These are phyloP conservation scores for Blastocystis sp. DNA, from an alignment of 352 stramenopile species.

Conservation along the genomic window DNA sequence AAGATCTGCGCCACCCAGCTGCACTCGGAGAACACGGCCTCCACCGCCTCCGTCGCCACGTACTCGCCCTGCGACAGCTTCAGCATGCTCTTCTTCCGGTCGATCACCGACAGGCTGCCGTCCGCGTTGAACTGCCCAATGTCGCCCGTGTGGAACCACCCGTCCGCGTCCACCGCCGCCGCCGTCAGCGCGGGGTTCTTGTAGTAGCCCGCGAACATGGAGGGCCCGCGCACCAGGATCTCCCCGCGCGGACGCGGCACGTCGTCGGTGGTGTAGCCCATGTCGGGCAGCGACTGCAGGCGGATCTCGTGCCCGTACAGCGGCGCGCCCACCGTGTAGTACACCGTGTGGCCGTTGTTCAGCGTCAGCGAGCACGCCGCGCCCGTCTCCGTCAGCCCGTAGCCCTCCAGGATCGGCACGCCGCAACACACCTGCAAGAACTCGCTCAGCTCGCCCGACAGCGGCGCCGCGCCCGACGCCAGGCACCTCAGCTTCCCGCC, in stretches of 20 bases:
- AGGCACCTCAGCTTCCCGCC: slow-evolving; percentile 85
- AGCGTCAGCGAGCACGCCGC: slow-evolving; percentile 78
- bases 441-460: slow-evolving; percentile 85
- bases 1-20: slow-evolving; percentile 79
- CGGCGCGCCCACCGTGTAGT: slow-evolving; percentile 74
- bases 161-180: slow-evolving; percentile 84
- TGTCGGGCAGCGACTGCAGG: slow-evolving; percentile 76
- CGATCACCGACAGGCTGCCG: slow-evolving; percentile 84
- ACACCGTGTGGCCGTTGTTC: slow-evolving; percentile 72
- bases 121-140: slow-evolving; percentile 89
- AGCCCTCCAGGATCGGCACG: slow-evolving; percentile 85
- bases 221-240: slow-evolving; percentile 77
- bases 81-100: slow-evolving; percentile 79
- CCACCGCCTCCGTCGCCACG: too few relatives aligned
- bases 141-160: slow-evolving; percentile 95
- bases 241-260: slow-evolving; percentile 76
- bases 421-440: slow-evolving; percentile 88
- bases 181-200: slow-evolving; percentile 86
- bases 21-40: slow-evolving; percentile 76
- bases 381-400: slow-evolving; percentile 89
- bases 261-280: slow-evolving; percentile 84
- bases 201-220: slow-evolving; percentile 88
- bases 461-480: slow-evolving; percentile 85
- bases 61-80: too few relatives aligned
- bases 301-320: slow-evolving; percentile 76